These are phyloP conservation scores for Volutella citrinella DNA, from an alignment of 2,329 filamentous ascomycete species.

Conservation along the genomic window DNA sequence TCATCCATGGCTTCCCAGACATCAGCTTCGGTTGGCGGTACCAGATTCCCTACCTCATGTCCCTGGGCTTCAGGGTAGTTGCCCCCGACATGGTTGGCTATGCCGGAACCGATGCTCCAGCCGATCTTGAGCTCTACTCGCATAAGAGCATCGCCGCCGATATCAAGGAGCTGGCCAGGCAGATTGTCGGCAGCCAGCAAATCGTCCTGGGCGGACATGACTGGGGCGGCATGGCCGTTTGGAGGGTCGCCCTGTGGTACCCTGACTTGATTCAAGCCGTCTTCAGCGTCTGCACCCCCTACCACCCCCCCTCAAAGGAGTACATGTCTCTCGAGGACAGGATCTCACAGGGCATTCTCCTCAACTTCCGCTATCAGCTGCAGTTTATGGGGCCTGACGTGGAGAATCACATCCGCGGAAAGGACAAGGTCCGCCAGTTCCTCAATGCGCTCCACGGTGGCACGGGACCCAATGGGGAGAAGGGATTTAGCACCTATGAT, in stretches of 20 bases:
- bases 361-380: conserved; percentile 80
- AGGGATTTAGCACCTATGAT: conserved; percentile 54
- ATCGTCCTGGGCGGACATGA: conserved; percentile 90
- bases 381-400: conserved; percentile 70
- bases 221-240: conserved; percentile 81
- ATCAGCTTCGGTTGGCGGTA: conserved; percentile 82
- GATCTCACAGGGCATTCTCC: conserved; percentile 50
- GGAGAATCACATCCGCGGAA: conserved; percentile 54
- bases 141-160: conserved; percentile 72
- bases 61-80: conserved; percentile 73
- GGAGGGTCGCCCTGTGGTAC: conserved; percentile 70
- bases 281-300: conserved; percentile 81
- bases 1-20: conserved; percentile 79
- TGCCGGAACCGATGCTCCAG: conserved; percentile 69
- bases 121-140: conserved; percentile 60
- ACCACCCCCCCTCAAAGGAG: conserved; percentile 48
- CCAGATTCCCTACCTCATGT: conserved; percentile 75
- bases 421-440: conserved; percentile 65
- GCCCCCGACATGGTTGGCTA: conserved; percentile 87
- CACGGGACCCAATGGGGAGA: conserved; percentile 50
- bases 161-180: conserved; percentile 66
- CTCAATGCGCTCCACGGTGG: conserved; percentile 71
- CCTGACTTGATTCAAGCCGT: conserved; percentile 70
- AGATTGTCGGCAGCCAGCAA: conserved; percentile 44
- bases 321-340: conserved; percentile 59